Evolutionary conservation across 73 alveolate species (phyloP).

Genomic region (Stentor coeruleus): DNA sequence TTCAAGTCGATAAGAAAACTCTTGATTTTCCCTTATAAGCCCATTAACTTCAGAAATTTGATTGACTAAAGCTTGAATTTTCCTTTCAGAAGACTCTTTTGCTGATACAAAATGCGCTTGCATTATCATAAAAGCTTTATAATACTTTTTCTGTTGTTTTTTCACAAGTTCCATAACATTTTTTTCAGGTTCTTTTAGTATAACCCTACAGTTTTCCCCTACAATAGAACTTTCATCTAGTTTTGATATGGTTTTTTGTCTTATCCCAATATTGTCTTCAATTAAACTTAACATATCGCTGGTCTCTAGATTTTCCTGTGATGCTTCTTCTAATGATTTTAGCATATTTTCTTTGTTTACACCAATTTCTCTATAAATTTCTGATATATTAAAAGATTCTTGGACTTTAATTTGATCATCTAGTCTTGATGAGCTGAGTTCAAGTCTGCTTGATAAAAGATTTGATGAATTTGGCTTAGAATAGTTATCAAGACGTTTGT

Average conservation of each 20-base stretch:
- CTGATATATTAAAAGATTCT: neutral
- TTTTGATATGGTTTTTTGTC: neutral
- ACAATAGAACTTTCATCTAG: conserved; percentile 2
- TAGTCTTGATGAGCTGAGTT: neutral
- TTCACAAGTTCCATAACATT: neutral
- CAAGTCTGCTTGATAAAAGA: neutral
- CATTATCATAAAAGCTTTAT: neutral
- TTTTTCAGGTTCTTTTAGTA: neutral
- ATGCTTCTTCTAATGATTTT: too few species aligned
- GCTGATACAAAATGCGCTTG: conserved; percentile 3
- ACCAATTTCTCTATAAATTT: neutral
- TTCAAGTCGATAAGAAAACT: neutral
- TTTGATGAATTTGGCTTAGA: neutral
- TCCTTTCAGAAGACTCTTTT: neutral
- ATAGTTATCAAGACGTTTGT: neutral
- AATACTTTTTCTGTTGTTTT: neutral
- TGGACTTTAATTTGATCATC: neutral
- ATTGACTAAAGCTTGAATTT: too few species aligned
- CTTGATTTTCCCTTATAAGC: neutral
- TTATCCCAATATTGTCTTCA: neutral
- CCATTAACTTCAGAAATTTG: neutral
- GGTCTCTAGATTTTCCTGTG: neutral
- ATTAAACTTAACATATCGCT: neutral
- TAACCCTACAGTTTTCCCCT: neutral
- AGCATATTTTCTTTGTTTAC: neutral